Evolutionary conservation across 2,329 filamentous ascomycete genomes (phyloP).

Genomic region (Microascus cirrosus): DNA sequence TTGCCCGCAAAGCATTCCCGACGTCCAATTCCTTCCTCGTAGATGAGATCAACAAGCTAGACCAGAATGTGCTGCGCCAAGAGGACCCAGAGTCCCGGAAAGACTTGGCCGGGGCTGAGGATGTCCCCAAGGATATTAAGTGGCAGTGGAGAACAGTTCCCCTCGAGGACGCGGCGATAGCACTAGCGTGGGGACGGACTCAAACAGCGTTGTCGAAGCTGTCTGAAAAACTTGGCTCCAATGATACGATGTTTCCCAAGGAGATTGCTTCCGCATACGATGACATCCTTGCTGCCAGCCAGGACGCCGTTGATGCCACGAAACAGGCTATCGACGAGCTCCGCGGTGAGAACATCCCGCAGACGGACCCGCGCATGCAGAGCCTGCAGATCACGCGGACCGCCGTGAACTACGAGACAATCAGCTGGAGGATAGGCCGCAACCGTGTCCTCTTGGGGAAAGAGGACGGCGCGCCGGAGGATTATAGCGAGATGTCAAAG

Average conservation of each 20-base stretch:
- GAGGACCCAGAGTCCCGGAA: conserved; percentile 21
- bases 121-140: conserved; percentile 61
- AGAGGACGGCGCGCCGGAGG: conserved; percentile 59
- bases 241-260: conserved; percentile 33
- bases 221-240: conserved; percentile 32
- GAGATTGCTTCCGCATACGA: conserved; percentile 84
- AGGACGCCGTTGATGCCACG: conserved; percentile 88
- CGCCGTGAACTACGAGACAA: conserved; percentile 85
- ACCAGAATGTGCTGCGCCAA: conserved; percentile 56
- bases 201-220: conserved; percentile 39
- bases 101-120: conserved; percentile 36
- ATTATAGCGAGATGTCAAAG: conserved; percentile 30
- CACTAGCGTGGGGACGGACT: conserved; percentile 67
- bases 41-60: conserved; percentile 56
- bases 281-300: conserved; percentile 76
- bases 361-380: conserved; percentile 81
- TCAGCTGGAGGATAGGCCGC: conserved; percentile 88
- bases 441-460: conserved; percentile 82
- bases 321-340: conserved; percentile 90
- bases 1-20: conserved; percentile 72
- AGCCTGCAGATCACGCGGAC: conserved; percentile 85
- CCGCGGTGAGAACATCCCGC: conserved; percentile 68
- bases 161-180: conserved; percentile 88
- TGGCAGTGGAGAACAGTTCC: conserved; percentile 82
- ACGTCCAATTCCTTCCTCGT: conserved; percentile 50